phyloP scores from a whole-genome alignment of 2,329 filamentous ascomycete species.

The Apiospora kogelbergensis region DNA sequence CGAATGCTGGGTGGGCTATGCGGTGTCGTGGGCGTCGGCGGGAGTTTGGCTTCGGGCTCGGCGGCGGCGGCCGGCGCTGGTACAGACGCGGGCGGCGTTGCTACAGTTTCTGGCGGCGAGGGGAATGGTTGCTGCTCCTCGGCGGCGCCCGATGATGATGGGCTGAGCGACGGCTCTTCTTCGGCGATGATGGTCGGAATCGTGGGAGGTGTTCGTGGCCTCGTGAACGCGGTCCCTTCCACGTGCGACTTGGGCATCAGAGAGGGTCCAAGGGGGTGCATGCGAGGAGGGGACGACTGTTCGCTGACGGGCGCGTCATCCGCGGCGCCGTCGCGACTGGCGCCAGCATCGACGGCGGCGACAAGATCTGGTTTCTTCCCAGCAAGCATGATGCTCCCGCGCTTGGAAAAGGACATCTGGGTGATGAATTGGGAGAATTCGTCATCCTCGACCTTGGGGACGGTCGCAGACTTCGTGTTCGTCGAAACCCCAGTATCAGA shows the following conservation, averaged over 20 bases:
- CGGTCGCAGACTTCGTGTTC: conserved; percentile 48
- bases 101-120: background rate
- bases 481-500: conserved; percentile 41
- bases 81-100: background rate
- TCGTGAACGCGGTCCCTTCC: conserved; percentile 14
- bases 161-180: background rate
- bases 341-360: conserved; percentile 24
- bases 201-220: background rate
- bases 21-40: conserved; percentile 18
- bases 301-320: conserved; percentile 15
- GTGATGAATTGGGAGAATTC: conserved; percentile 54
- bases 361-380: conserved; percentile 37
- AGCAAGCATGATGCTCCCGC: conserved; percentile 63
- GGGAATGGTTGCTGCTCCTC: background rate
- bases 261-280: conserved; percentile 27
- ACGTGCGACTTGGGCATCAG: conserved; percentile 17
- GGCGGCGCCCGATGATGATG: background rate
- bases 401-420: conserved; percentile 59
- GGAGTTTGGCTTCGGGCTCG: conserved; percentile 12
- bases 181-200: conserved; percentile 8
- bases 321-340: conserved; percentile 19
- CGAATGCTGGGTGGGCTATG: conserved; percentile 45
- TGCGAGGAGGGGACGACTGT: conserved; percentile 21
- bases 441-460: conserved; percentile 57
- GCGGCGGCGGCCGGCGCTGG: conserved; percentile 13